A percentile compares a stretch with the other conserved stretches of the same genome.
Conservation (phyloP, 805 yeast species). For the Saccharomyces eubayanus region DNA sequence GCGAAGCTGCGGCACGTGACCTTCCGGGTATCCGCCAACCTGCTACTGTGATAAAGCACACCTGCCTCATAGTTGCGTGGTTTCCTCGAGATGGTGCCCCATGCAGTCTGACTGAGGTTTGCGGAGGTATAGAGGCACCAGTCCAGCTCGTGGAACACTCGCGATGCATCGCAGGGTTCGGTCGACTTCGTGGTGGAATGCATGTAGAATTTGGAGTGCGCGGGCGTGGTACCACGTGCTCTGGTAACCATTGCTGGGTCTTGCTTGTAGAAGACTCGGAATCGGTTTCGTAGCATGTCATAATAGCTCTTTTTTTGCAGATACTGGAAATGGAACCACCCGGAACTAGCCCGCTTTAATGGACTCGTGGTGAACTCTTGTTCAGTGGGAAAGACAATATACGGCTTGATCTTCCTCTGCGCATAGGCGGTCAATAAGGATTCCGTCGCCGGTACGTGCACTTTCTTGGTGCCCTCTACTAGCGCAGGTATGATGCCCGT, state of each 20-base stretch:
- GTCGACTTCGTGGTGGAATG: constrained; percentile 43
- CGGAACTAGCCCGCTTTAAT: constrained; percentile 15
- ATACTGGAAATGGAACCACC: constrained; percentile 27
- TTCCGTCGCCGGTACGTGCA: constrained; percentile 3
- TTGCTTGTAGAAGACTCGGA: constrained; percentile 21
- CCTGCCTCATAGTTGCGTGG: constrained; percentile 51
- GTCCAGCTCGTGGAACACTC: constrained; percentile 29
- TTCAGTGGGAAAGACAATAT: constrained; percentile 24
- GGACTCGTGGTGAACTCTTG: constrained; percentile 19
- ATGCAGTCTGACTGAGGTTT: constrained; percentile 68
- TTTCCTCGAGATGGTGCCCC: constrained; percentile 47
- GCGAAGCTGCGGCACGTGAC: not conserved
- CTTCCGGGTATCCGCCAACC: not conserved
- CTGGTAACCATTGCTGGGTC: constrained; percentile 2
- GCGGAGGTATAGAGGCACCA: constrained; percentile 74
- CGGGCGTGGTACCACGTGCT: constrained; percentile 29
- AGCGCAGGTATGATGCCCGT: constrained; percentile 4
- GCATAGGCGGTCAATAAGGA: constrained; percentile 1
- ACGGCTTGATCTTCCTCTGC: constrained; percentile 9
- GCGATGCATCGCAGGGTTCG: not conserved
- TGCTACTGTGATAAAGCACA: constrained; percentile 33
- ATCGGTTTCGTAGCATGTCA: constrained; percentile 10
- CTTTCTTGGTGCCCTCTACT: not conserved
- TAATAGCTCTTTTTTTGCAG: constrained; percentile 9
- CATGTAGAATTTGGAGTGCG: constrained; percentile 64